Percentiles rank a stretch among this genome's conserved stretches.
Evolutionary conservation across 75 land plant species (phyloP).

Genomic region (Azolla pinnata): DNA sequence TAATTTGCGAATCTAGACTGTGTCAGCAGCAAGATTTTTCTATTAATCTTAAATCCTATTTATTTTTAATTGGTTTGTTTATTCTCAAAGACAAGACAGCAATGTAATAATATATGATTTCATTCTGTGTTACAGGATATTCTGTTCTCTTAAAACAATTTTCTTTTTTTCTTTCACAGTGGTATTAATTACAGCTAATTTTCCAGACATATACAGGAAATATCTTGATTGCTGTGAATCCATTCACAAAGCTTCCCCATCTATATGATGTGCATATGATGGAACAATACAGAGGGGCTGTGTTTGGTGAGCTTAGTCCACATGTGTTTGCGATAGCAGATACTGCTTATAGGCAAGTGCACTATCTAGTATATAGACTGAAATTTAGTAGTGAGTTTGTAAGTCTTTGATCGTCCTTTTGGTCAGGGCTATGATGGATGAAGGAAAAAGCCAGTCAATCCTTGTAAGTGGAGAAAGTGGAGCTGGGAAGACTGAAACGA

Average conservation of each 20-base stretch:
- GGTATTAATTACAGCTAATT: too few species aligned
- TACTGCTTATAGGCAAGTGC: constrained; percentile 60
- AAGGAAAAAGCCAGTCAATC: constrained; percentile 72
- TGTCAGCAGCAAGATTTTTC: too few species aligned
- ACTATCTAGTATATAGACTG: background rate
- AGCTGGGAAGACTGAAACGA: constrained; percentile 90
- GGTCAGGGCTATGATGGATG: constrained; percentile 68
- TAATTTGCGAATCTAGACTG: too few species aligned
- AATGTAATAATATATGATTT: too few species aligned
- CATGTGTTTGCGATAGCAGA: constrained; percentile 93
- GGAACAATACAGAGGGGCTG: constrained; percentile 89
- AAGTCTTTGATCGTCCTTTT: background rate
- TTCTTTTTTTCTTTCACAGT: too few species aligned
- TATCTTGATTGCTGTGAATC: constrained; percentile 86
- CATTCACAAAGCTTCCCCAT: constrained; percentile 73
- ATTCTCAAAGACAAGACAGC: too few species aligned
- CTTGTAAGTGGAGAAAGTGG: constrained; percentile 95
- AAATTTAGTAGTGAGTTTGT: background rate
- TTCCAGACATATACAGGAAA: constrained; percentile 90
- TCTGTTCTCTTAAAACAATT: too few species aligned
- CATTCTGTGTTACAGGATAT: too few species aligned
- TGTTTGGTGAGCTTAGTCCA: constrained; percentile 80
- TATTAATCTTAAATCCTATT: too few species aligned
- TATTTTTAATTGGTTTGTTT: too few species aligned
- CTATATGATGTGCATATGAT: constrained; percentile 84